Percentiles rank a stretch among this genome's conserved stretches.
Evolutionary conservation across 441 rosid genomes (phyloP).

Genomic region (Dalechampia spathulata): DNA sequence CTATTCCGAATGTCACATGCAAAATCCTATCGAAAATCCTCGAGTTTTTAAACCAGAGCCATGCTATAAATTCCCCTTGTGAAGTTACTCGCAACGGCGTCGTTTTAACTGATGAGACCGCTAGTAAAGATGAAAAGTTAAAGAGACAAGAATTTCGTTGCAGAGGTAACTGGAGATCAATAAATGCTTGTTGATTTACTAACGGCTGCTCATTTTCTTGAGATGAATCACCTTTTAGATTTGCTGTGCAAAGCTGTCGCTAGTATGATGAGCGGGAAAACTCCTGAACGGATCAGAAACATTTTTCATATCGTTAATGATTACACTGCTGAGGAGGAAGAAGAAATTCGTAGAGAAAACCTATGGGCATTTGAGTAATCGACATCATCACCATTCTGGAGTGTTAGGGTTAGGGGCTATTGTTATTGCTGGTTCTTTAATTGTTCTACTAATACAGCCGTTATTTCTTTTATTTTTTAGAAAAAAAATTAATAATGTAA

Average conservation of each 20-base stretch:
- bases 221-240: slow-evolving; percentile 54
- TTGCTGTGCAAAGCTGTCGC: slow-evolving; percentile 61
- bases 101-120: too few relatives aligned
- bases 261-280: slow-evolving; percentile 58
- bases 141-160: not conserved
- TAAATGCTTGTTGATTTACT: not conserved
- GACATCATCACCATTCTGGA: not conserved
- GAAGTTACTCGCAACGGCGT: too few relatives aligned
- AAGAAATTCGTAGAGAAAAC: slow-evolving; percentile 62
- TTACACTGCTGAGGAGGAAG: slow-evolving; percentile 56
- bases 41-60: not conserved
- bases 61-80: not conserved
- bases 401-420: too few relatives aligned
- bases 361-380: slow-evolving; percentile 62
- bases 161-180: not conserved
- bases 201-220: slow-evolving; percentile 53
- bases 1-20: slow-evolving; percentile 24
- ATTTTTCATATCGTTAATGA: slow-evolving; percentile 53
- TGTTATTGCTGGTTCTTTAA: too few relatives aligned
- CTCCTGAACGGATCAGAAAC: slow-evolving; percentile 50
- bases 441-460: too few relatives aligned
- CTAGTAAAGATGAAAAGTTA: too few relatives aligned
- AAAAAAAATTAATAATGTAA: too few relatives aligned
- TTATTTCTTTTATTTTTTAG: too few relatives aligned
- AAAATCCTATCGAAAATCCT: not conserved